Evolutionary conservation across 441 rosid species (phyloP), one percentile per base, ranked within the genome.

Genomic region (Euphorbia schlechtendalii): DNA sequence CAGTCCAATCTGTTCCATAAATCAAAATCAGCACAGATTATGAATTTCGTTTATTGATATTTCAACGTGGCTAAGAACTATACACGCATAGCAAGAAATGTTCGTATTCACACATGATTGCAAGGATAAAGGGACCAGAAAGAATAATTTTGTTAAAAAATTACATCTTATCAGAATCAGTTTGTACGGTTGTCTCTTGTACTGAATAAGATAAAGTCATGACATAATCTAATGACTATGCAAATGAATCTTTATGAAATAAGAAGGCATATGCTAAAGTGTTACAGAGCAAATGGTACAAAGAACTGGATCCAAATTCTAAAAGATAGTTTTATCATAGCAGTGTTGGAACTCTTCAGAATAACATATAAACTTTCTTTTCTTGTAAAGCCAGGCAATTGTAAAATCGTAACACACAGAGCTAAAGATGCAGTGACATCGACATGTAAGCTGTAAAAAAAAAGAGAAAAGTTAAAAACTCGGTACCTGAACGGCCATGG

Each of bases 401-500:
- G 36, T 36, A n/a, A 48, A 30, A 34, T 34, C 10, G 13, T 4
- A 21, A 17, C 15, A 22, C 38, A 2, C 22, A 59, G 3, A 25
- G 20, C 15, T 27, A 38, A 27, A 28, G 56, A 55, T n/a, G n/a
- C n/a, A n/a, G n/a, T n/a, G 48, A 27, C 27, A 45, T 52, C 8
- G 43, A 48, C 52, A 7, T 10, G 43, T 25, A 32, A 58, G 9
- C 30, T 8, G 12, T 32, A n/a, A n/a, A n/a, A 20, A 65, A 57
- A 40, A 14, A 6, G 24, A 22, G 8, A 41, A 46, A 34, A 0
- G 30, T 63, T 28, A 20, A 38, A 12, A 0, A n/a, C 4, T 5
- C n/a, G 62, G 24, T 79, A 90, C 99, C 96, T 90, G 85, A 25
- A 90, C 87, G 5, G 81, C 82, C 63, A 78, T 76, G 74, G 89